Evolutionary conservation across 345 rosid genomes (phyloP), one percentile per base, ranked within the genome.

Genomic region (Aurinia saxatilis): DNA sequence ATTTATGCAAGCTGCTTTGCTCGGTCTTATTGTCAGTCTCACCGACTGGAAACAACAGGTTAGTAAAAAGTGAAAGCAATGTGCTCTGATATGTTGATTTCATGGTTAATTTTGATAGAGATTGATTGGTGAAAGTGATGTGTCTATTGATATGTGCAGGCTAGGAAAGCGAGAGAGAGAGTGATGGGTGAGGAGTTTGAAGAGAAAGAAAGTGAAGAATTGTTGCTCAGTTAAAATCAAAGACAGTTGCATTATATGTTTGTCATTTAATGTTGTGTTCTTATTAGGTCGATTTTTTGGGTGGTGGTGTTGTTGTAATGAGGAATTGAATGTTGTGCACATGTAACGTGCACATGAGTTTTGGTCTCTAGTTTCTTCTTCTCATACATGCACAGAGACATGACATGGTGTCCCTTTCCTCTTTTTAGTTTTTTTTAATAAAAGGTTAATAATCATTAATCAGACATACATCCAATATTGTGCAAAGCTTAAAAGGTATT

Each of bases 11-110:
- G 55, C 60, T 25, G 8, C 36, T 47, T 67, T 73, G 55, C 77
- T 73, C 6, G 63, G 68, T 49, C 2, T 73, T 34, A 67, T 73
- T 8, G 72, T 68, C 0, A 10, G 63, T 39, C 41, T 55, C 12
- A 67, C 77, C 41, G 67, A 67, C 37, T 73, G 73, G 77, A 68
- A 67, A 73, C 48, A 72, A 65, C 71, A 72, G 75, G 75, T 72
- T 23, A 33, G 70, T 70, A 12, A 42, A n/a, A 17, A 19, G 21
- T 50, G 42, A 50, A n/a, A 57, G 39, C 37, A 42, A 16, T 47
- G 34, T n/a, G 11, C 5, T 67, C 37, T 19, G 25, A 2, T 5
- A 7, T 57, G 64, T 48, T 67, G 9, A 2, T 40, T 10, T 50
- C 29, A 10, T 41, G 46, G 3, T 12, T 25, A 8, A 12, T 8